Conservation (phyloP, 75 land plant species). For the Cunninghamia lanceolata region DNA sequence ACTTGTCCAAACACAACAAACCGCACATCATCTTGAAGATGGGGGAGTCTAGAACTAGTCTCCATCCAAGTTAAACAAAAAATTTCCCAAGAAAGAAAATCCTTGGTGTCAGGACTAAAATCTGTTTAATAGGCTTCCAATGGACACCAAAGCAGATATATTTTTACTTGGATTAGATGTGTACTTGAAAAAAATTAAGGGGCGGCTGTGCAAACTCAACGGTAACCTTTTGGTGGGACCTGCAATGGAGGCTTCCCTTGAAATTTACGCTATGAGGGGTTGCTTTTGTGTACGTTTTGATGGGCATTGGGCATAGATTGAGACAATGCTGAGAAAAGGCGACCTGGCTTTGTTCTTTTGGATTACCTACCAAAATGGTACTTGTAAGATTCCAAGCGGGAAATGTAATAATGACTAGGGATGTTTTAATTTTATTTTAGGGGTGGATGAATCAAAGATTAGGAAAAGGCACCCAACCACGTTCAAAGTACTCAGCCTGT, state of each 20-base stretch:
- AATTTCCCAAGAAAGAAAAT: neutral
- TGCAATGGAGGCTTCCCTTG: constrained; percentile 2
- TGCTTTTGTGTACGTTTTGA: neutral
- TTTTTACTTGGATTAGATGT: neutral
- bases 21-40: neutral
- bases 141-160: neutral
- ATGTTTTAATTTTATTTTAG: neutral
- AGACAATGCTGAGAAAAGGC: neutral
- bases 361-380: neutral
- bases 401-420: neutral
- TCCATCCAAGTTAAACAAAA: neutral
- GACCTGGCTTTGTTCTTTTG: neutral
- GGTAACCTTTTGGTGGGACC: constrained; percentile 3
- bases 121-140: neutral
- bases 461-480: neutral
- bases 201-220: neutral
- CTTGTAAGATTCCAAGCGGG: neutral
- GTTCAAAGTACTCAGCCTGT: neutral
- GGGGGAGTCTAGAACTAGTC: neutral
- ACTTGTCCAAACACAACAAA: neutral
- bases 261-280: neutral
- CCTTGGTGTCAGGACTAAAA: neutral
- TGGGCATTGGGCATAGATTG: neutral
- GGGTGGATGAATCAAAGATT: neutral
- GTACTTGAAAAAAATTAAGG: neutral